Base-by-base conservation (phyloP, 2,329 filamentous ascomycete species). In the Chaetoscypha palmicola region DNA sequence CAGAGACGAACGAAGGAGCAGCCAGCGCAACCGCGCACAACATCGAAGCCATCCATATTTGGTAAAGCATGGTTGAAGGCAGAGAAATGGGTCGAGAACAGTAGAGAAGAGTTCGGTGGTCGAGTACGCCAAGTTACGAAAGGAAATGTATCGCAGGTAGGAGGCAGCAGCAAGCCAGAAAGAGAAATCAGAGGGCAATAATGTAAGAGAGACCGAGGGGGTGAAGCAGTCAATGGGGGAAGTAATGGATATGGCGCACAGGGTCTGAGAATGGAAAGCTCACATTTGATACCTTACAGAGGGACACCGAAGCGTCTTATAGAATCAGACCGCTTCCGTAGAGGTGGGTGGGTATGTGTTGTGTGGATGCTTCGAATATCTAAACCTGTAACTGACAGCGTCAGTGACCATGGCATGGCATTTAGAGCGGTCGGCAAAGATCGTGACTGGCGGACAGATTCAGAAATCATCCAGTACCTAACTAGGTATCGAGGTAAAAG, bases 51-150 rank as follows among this genome's bases (percentile, higher is more conserved):
- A 76, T 50, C 53, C 74, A 54, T 51, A 68, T 62, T 50, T 71
- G 71, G 54, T 66, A 63, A 56, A 68, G 70, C 77, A 81, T 81
- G 38, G 33, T 58, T 51, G n/a, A n/a, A n/a, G n/a, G n/a, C n/a
- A n/a, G n/a, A n/a, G n/a, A n/a, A n/a, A n/a, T n/a, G 28, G 12
- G 12, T 14, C 16, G 11, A 37, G 21, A 11, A 41, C 16, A 14
- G 9, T 2, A 35, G 33, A 36, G 10, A 34, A 38, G 32, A 14
- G 31, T 28, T 16, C 30, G n/a, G 37, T 38, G 14, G 16, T 31
- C 28, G 28, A 31, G 11, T 36, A 26, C 17, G 23, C 30, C 33
- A 22, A 11, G 32, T 21, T 14, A 12, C 9, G 28, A 31, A 31
- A 31, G 11, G 21, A 30, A 31, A 31, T 31, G 11, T 4, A 31